Percentiles rank a stretch among this genome's conserved stretches.
Conservation (phyloP, 768 basidiomycete genomes). For the Lentinula sp. region DNA sequence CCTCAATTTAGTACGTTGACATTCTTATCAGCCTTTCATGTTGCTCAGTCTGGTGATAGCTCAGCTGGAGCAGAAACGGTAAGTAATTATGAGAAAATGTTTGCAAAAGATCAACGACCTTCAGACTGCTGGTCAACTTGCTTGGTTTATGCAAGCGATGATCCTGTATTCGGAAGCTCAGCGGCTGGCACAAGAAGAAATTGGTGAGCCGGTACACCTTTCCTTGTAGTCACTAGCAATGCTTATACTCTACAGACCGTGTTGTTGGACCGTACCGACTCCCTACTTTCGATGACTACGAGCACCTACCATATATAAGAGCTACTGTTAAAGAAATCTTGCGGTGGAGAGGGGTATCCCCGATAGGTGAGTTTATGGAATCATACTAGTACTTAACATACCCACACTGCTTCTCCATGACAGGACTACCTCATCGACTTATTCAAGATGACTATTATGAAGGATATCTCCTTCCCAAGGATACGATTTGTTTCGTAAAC, state of each 20-base stretch:
- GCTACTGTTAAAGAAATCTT: conserved; percentile 30
- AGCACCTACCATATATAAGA: conserved; percentile 25
- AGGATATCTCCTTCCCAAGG: conserved; percentile 7
- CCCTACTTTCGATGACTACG: conserved; percentile 26
- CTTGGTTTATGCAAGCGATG: conserved; percentile 31
- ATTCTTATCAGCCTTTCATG: neutral
- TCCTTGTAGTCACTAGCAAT: neutral
- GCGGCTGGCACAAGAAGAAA: conserved; percentile 26
- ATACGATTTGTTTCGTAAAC: conserved; percentile 1
- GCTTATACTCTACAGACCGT: conserved; percentile 13
- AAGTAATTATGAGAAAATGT: neutral
- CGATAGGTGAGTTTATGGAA: conserved; percentile 19
- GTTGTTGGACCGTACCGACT: conserved; percentile 25
- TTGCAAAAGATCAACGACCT: neutral
- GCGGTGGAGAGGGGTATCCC: conserved; percentile 25
- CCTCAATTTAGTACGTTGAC: conserved; percentile 5
- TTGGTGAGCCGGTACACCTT: conserved; percentile 5
- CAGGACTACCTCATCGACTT: neutral
- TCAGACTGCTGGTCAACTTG: conserved; percentile 27
- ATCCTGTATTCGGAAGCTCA: conserved; percentile 27
- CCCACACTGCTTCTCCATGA: neutral
- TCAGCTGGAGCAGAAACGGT: conserved; percentile 5
- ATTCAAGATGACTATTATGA: conserved; percentile 8
- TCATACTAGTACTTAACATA: neutral
- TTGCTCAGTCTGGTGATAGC: neutral